These are phyloP conservation scores for Xanthoconium separans DNA, from an alignment of 1,284 basidiomycete species.

Conservation along the genomic window DNA sequence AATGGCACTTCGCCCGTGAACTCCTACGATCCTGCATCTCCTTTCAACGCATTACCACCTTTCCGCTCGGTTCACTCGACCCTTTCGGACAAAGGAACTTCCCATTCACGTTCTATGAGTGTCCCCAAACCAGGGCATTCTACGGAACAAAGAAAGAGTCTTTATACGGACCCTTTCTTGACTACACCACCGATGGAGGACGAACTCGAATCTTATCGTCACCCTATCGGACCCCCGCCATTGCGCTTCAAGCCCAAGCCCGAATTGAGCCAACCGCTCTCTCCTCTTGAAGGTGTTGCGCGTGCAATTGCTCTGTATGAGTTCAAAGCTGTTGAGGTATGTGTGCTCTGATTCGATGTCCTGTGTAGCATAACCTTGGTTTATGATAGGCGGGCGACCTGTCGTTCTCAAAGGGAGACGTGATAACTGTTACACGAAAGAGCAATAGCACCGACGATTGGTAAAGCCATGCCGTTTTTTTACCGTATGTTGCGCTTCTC, in stretches of 20 bases:
- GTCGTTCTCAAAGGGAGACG: conserved; percentile 81
- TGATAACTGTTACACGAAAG: conserved; percentile 74
- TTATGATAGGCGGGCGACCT: conserved; percentile 68
- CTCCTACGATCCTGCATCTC: conserved; percentile 31
- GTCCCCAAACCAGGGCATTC: conserved; percentile 16
- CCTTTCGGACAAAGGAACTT: conserved; percentile 26
- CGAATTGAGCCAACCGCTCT: conserved; percentile 47
- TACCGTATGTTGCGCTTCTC: not conserved
- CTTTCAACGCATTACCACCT: conserved; percentile 36
- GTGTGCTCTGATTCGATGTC: conserved; percentile 17
- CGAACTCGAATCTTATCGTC: conserved; percentile 12
- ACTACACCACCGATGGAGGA: conserved; percentile 22
- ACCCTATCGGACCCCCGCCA: conserved; percentile 10
- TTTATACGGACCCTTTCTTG: conserved; percentile 29
- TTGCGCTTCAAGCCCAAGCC: conserved; percentile 47
- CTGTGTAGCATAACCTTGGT: conserved; percentile 4
- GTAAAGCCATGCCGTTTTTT: conserved; percentile 38
- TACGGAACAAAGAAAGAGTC: not conserved
- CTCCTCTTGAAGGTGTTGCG: conserved; percentile 58
- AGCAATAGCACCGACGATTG: conserved; percentile 80
- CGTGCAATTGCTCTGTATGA: conserved; percentile 80
- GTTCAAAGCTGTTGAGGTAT: conserved; percentile 72
- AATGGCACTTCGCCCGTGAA: conserved; percentile 19
- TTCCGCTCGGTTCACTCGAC: conserved; percentile 25
- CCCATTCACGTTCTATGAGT: conserved; percentile 42